Percentiles rank a stretch among this genome's conserved stretches.
Evolutionary conservation across 2,329 filamentous ascomycete genomes (phyloP).

Genomic region (Endoconidiophora polonica): DNA sequence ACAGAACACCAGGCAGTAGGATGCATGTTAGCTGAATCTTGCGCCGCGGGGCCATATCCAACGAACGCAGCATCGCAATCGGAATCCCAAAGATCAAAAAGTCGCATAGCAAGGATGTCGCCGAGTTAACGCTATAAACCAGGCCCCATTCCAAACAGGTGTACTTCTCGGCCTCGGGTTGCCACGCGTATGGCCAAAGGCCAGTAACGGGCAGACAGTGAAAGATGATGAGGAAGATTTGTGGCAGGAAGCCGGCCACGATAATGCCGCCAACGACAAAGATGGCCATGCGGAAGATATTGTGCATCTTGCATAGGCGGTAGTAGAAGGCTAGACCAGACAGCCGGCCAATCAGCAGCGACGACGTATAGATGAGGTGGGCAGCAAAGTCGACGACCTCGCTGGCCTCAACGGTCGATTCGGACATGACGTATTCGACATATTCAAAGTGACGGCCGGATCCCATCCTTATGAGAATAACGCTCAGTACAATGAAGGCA

Average conservation of each 20-base stretch:
- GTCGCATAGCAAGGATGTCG: conserved; percentile 32
- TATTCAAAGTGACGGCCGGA: conserved; percentile 30
- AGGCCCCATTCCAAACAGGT: conserved; percentile 32
- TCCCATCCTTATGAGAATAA: conserved; percentile 29
- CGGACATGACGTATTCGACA: conserved; percentile 29
- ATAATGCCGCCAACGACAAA: conserved; percentile 22
- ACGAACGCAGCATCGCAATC: conserved; percentile 27
- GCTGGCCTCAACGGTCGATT: conserved; percentile 24
- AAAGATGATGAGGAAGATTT: conserved; percentile 33
- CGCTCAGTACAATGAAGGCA: conserved; percentile 26
- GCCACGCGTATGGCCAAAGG: conserved; percentile 33
- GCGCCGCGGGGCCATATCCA: conserved; percentile 26
- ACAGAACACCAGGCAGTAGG: conserved; percentile 32
- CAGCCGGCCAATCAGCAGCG: conserved; percentile 31
- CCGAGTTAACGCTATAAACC: conserved; percentile 34
- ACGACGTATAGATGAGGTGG: conserved; percentile 34
- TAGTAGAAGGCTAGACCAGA: conserved; percentile 36
- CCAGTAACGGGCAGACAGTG: conserved; percentile 34
- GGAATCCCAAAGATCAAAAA: conserved; percentile 34
- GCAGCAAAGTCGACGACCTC: conserved; percentile 33
- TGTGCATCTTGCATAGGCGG: conserved; percentile 26
- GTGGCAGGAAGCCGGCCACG: conserved; percentile 27
- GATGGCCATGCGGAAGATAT: conserved; percentile 22
- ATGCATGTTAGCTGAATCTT: conserved; percentile 32
- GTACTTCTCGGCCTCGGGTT: conserved; percentile 24